Evolutionary conservation across 1,284 basidiomycete genomes (phyloP), one percentile per base, ranked within the genome.

Genomic region (Ustilago sp.): DNA sequence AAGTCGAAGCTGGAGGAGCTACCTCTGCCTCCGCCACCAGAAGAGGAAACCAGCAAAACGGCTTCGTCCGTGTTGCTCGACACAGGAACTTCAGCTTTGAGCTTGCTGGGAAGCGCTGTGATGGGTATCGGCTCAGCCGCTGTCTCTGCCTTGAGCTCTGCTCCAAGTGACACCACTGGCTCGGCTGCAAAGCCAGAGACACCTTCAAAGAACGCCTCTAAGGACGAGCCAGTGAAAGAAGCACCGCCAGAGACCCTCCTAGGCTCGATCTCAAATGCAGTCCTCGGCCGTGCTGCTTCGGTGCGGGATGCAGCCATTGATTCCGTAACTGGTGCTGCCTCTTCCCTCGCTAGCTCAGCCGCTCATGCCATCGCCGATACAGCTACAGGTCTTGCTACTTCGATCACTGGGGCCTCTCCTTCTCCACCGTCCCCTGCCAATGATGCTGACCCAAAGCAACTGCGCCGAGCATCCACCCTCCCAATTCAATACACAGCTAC

Each of bases 401-500:
- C 43, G 15, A 17, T 50, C 31, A 43, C 41, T 17, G 48, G n/a
- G 1, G 6, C 38, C 36, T 23, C 36, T 38, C 13, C 53, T 19
- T 4, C n/a, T 31, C 9, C 43, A 3, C 17, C 9, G 8, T 31
- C 7, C 8, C 36, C 23, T 19, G 9, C 36, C 19, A 19, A 35
- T 13, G 32, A 35, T 13, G 45, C 41, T 8, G 41, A 47, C 31
- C 28, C 48, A 39, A 53, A 19, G 17, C 36, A 39, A 36, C 19
- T 53, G 8, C 41, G 35, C 2, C 57, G 66, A 32, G 59, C 66
- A 17, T 54, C 58, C 4, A 66, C 59, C 1, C 13, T 70, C 2
- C 64, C 74, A 4, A 41, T 68, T 9, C 74, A 77, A 36, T 56
- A 56, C 52, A 69, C 65, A 2, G 62, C 69, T 1, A 47, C 51